Evolutionary conservation across 495 filamentous ascomycete species (phyloP), one percentile per base, ranked within the genome.

Genomic region (Pyrenula aspistea): DNA sequence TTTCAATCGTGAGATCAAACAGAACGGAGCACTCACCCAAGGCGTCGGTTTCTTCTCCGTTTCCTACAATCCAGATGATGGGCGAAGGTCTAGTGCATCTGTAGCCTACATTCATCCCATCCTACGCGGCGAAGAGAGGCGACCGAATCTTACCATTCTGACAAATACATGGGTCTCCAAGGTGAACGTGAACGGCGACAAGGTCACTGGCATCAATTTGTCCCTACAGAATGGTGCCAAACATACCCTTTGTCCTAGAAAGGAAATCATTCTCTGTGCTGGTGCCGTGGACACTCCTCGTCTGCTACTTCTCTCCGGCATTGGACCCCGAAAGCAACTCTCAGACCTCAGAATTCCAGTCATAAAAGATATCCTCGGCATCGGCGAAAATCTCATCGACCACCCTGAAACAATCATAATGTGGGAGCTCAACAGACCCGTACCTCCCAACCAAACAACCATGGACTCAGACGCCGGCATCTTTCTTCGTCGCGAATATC

Each of bases 61-160:
- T 36, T 78, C 85, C 25, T 93, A 91, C 71, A 89, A 90, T 67
- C 87, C 88, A 0, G 87, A 91, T 60, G 79, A 87, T 62, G 87
- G 88, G 59, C 79, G 78, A 57, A 78, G 88, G 50, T 88, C 84
- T 73, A 89, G 85, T 65, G 86, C 88, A 53, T 85, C 81, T 62
- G 88, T 93, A 2, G 88, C 88, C 15, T 93, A 93, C 65, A 88
- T 93, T 65, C 88, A 93, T 63, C 88, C 88, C 21, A 89, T 93
- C 56, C 73, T 93, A 25, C 76, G 79, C 11, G 87, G 86, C 4
- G 80, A 86, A 25, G 87, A 91, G 73, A 83, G 82, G 66, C 73
- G 86, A 31, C 79, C 83, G 1, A 93, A 93, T 62, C 68, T 93
- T 64, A 90, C 84, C 10, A 81, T 93, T 54, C 72, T 93, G 51